These are phyloP conservation scores for Cercospora sp. DNA, from an alignment of 2,329 filamentous ascomycete species.

Conservation along the genomic window DNA sequence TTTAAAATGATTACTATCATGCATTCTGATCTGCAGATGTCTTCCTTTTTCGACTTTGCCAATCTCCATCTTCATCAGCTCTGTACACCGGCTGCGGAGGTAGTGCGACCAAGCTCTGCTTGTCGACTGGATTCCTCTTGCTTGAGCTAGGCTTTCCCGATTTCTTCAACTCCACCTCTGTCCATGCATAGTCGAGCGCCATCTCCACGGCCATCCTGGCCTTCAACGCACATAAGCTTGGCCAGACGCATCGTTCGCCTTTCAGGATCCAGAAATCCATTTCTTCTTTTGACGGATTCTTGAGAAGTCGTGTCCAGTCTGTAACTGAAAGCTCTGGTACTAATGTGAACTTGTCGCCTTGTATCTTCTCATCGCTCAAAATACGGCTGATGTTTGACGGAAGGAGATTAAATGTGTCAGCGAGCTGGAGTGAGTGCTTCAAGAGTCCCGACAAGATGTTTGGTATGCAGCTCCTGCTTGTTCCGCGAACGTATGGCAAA, in stretches of 20 bases:
- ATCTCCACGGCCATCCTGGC: slow-evolving; percentile 82
- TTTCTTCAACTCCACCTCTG: slow-evolving; percentile 40
- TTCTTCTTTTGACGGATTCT: slow-evolving; percentile 73
- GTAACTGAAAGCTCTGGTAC: slow-evolving; percentile 72
- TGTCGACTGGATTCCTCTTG: background rate
- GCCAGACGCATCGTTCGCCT: slow-evolving; percentile 89
- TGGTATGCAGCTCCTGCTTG: slow-evolving; percentile 7
- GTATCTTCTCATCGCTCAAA: slow-evolving; percentile 63
- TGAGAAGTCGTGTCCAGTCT: slow-evolving; percentile 78
- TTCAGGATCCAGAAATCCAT: slow-evolving; percentile 82
- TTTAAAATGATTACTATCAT: background rate
- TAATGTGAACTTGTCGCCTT: slow-evolving; percentile 74
- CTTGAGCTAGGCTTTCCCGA: background rate
- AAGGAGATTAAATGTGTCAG: slow-evolving; percentile 70
- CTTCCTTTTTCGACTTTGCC: slow-evolving; percentile 1
- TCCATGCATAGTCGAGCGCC: slow-evolving; percentile 82
- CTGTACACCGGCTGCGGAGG: slow-evolving; percentile 12
- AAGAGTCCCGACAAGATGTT: slow-evolving; percentile 11
- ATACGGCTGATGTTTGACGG: slow-evolving; percentile 46
- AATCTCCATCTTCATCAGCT: slow-evolving; percentile 5
- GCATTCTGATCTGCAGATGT: background rate
- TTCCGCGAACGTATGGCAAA: slow-evolving; percentile 27
- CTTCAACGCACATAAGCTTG: slow-evolving; percentile 76
- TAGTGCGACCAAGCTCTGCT: slow-evolving; percentile 7
- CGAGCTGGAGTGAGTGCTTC: slow-evolving; percentile 13